phyloP scores from a whole-genome alignment of 1,139 yeast genomes.

The Candida sanyaensis region DNA sequence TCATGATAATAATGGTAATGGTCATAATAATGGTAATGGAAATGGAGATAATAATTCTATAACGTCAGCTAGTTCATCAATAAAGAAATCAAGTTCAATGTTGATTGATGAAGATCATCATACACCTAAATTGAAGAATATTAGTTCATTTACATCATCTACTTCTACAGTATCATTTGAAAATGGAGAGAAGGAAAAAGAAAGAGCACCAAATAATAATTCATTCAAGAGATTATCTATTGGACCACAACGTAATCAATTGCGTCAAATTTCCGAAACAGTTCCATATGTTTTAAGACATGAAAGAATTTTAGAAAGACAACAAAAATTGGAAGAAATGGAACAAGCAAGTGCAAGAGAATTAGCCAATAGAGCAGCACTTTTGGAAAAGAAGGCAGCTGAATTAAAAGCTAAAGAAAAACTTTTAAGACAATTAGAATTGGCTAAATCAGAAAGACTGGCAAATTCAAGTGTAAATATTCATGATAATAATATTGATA shows the following conservation, averaged over 20 bases:
- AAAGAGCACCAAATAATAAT: slow-evolving; percentile 28
- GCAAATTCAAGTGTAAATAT: slow-evolving; percentile 4
- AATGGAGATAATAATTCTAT: slow-evolving; percentile 25
- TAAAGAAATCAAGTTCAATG: slow-evolving; percentile 36
- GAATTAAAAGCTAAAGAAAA: slow-evolving; percentile 69
- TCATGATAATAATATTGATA: slow-evolving; percentile 3
- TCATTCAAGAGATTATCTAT: slow-evolving; percentile 59
- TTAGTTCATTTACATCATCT: slow-evolving; percentile 32
- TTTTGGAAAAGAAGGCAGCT: slow-evolving; percentile 73
- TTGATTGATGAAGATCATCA: slow-evolving; percentile 34
- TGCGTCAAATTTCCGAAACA: slow-evolving; percentile 77
- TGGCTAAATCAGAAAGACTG: slow-evolving; percentile 11
- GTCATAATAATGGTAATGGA: slow-evolving; percentile 3
- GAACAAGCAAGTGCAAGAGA: slow-evolving; percentile 79
- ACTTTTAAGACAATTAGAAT: slow-evolving; percentile 42
- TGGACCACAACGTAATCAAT: slow-evolving; percentile 64
- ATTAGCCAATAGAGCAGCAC: slow-evolving; percentile 70
- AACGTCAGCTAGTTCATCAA: slow-evolving; percentile 22
- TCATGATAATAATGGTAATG: slow-evolving; percentile 6
- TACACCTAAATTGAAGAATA: slow-evolving; percentile 33
- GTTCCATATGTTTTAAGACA: slow-evolving; percentile 80
- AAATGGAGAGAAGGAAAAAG: slow-evolving; percentile 8
- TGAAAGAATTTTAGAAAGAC: slow-evolving; percentile 72
- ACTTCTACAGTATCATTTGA: slow-evolving; percentile 33
- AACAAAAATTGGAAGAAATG: slow-evolving; percentile 74